phyloP scores from a whole-genome alignment of 495 filamentous ascomycete genomes.

The Amorphotheca resinae region DNA sequence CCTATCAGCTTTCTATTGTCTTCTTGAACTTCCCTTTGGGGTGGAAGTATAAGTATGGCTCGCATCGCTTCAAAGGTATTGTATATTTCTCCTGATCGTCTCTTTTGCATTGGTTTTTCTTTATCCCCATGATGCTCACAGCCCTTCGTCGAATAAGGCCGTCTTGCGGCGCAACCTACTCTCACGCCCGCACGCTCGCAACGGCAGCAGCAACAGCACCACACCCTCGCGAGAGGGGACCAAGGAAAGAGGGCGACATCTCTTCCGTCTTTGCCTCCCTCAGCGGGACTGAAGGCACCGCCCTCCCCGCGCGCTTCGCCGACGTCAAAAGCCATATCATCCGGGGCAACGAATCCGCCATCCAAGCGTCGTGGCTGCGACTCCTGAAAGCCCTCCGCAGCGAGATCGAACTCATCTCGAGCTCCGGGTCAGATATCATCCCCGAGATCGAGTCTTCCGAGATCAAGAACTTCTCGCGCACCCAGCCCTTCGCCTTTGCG shows the following conservation, averaged over 20 bases:
- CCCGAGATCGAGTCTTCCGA: constrained; percentile 39
- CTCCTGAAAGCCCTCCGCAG: constrained; percentile 43
- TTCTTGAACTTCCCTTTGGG: too few species aligned
- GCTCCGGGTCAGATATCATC: constrained; percentile 31
- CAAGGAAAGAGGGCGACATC: constrained; percentile 52
- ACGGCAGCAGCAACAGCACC: background rate
- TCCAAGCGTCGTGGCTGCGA: constrained; percentile 58
- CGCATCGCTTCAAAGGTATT: background rate
- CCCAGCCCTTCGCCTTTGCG: background rate
- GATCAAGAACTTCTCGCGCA: constrained; percentile 1
- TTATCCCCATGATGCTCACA: background rate
- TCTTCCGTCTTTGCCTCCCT: constrained; percentile 75
- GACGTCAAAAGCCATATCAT: constrained; percentile 55
- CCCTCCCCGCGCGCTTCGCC: constrained; percentile 60
- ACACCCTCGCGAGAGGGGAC: background rate
- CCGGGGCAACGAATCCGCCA: constrained; percentile 42
- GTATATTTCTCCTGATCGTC: too few species aligned
- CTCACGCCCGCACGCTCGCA: background rate
- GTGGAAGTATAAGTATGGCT: constrained; percentile 1
- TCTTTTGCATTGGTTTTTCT: background rate
- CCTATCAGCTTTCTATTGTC: too few species aligned
- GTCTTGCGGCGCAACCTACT: background rate
- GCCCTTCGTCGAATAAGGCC: background rate
- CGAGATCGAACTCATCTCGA: constrained; percentile 38
- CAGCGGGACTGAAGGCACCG: constrained; percentile 46